Evolutionary conservation across 352 stramenopile genomes (phyloP), one percentile per base, ranked within the genome.

Genomic region (Pythium biforme): DNA sequence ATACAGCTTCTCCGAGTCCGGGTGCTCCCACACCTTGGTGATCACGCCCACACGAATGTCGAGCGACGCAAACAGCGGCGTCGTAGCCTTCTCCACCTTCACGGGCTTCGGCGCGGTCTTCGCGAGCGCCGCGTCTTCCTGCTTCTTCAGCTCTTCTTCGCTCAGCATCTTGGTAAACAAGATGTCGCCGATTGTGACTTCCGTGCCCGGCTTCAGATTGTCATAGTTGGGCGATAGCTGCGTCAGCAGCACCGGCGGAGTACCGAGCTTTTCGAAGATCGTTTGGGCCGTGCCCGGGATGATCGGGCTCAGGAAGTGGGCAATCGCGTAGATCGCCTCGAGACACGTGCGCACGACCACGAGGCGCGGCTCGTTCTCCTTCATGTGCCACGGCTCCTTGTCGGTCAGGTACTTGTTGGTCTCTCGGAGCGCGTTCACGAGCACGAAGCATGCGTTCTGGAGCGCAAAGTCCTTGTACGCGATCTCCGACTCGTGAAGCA

Each of bases 341-440:
- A 99, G 76, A 31, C 91, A 93, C 25, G 96, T 97, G 34, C 97
- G 95, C 29, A 99, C 95, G 47, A 98, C 83, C 17, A 97, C 87
- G 41, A 97, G 77, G 10, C 81, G 84, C 5, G 85, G 71, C 67
- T 95, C 89, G 46, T 98, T 86, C 54, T 95, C 88, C 64, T 89
- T 95, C 71, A 99, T 97, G 70, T 98, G 96, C 97, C 97, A 99
- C 46, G 97, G 97, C 59, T 96, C 97, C 70, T 97, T 94, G 59
- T 98, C 91, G 47, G 97, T 98, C 56, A 99, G 75, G 73, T 99
- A 99, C 69, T 98, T 97, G 79, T 99, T 99, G 11, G 97, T 94
- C 64, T 98, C 86, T 57, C 90, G 90, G 12, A 92, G 82, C 40
- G 86, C 94, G 65, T 97, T 89, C 22, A 98, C 90, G 27, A 96